phyloP scores from a whole-genome alignment of 495 filamentous ascomycete species.

The Poronia punctata region DNA sequence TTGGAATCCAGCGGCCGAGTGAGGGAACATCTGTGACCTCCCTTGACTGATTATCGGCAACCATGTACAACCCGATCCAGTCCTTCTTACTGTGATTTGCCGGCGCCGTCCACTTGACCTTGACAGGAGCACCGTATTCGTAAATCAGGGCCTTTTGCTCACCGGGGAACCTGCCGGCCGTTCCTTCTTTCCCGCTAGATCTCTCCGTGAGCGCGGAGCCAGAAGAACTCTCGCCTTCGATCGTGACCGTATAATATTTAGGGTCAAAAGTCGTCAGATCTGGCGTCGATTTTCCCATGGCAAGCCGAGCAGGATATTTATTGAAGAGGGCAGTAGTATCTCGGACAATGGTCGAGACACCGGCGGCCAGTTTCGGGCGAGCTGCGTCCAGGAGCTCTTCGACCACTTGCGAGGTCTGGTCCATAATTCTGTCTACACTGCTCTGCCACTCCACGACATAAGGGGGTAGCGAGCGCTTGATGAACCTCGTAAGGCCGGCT shows the following conservation, averaged over 20 bases:
- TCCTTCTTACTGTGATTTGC: constrained; percentile 86
- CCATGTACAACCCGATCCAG: constrained; percentile 92
- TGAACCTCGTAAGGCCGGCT: constrained; percentile 83
- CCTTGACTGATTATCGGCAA: constrained; percentile 83
- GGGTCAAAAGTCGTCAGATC: constrained; percentile 81
- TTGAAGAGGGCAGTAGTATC: constrained; percentile 86
- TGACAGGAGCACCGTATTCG: constrained; percentile 87
- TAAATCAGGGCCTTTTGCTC: constrained; percentile 66
- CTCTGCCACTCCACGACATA: constrained; percentile 64
- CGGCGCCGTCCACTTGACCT: constrained; percentile 87
- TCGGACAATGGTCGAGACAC: constrained; percentile 77
- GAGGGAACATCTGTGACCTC: constrained; percentile 77
- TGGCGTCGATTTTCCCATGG: constrained; percentile 71
- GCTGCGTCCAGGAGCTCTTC: constrained; percentile 86
- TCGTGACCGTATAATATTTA: constrained; percentile 68
- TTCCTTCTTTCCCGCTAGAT: constrained; percentile 41
- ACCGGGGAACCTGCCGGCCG: constrained; percentile 35
- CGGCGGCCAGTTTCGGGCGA: constrained; percentile 78
- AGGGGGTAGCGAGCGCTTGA: constrained; percentile 82
- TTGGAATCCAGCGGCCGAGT: constrained; percentile 85
- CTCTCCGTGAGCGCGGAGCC: constrained; percentile 42
- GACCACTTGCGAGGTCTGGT: constrained; percentile 76
- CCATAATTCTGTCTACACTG: constrained; percentile 79
- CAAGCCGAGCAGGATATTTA: constrained; percentile 82
- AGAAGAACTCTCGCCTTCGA: constrained; percentile 58